Percentiles rank a stretch among this genome's conserved stretches.
Evolutionary conservation across 768 basidiomycete genomes (phyloP).

Genomic region (Boletus subcaerulescens): DNA sequence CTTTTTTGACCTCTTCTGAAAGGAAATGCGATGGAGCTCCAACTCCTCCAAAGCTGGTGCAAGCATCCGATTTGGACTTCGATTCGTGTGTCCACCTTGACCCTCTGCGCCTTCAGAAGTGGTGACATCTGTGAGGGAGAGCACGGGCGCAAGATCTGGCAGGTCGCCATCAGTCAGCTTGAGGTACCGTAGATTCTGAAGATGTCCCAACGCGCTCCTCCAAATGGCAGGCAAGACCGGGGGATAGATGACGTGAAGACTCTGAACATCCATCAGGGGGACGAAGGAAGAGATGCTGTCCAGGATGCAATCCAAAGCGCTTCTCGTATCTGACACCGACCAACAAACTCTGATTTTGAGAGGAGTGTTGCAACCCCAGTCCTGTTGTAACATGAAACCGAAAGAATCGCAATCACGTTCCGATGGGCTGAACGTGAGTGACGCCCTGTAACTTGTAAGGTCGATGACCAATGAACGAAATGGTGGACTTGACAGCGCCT

Average conservation of each 20-base stretch:
- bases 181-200: background rate
- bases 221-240: no score
- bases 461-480: background rate
- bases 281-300: no score
- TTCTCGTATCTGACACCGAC: no score
- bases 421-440: background rate
- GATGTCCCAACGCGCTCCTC: no score
- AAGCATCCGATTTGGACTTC: background rate
- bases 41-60: background rate
- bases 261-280: background rate
- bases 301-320: background rate
- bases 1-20: no score
- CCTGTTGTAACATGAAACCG: no score
- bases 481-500: background rate
- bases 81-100: no score
- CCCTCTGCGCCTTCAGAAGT: no score
- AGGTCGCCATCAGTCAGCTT: background rate
- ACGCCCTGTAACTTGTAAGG: no score
- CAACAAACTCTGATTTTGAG: background rate
- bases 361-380: background rate
- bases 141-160: background rate
- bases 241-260: background rate
- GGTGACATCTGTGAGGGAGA: background rate
- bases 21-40: background rate
- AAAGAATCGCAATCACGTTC: background rate